Conservation (phyloP, 2,329 filamentous ascomycete species). For the Aureobasidium sp. region DNA sequence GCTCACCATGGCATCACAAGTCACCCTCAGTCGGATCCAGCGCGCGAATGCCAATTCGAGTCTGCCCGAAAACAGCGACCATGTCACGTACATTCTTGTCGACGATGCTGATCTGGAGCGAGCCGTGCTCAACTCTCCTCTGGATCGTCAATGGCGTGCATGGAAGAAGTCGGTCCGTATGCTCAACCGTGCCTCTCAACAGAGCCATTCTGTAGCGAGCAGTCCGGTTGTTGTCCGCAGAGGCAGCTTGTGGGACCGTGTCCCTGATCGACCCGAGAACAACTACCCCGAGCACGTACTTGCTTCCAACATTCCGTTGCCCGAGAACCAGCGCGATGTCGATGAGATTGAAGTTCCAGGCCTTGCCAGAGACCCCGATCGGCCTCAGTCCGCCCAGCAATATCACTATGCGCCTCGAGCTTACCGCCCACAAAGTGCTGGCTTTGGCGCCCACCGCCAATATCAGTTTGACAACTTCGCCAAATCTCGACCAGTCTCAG, state of each 20-base stretch:
- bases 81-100: conserved; percentile 53
- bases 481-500: neutral
- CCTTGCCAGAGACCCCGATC: conserved; percentile 58
- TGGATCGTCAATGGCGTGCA: conserved; percentile 84
- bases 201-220: neutral
- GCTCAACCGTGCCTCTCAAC: neutral
- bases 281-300: conserved; percentile 33
- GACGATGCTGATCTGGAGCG: conserved; percentile 90
- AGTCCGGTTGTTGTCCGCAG: conserved; percentile 4
- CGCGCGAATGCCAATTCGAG: conserved; percentile 24
- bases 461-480: neutral
- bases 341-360: conserved; percentile 75
- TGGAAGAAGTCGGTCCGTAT: conserved; percentile 79
- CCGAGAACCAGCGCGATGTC: conserved; percentile 58
- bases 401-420: conserved; percentile 25
- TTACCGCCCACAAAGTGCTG: neutral
- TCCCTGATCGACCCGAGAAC: conserved; percentile 29
- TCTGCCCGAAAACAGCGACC: neutral
- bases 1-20: conserved; percentile 77
- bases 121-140: conserved; percentile 76
- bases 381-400: conserved; percentile 20
- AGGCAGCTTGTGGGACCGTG: conserved; percentile 5
- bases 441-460: neutral
- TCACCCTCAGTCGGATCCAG: conserved; percentile 58
- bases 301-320: conserved; percentile 59